These are phyloP conservation scores for Penicillium sp. DNA, from an alignment of 2,329 filamentous ascomycete species.

Conservation along the genomic window DNA sequence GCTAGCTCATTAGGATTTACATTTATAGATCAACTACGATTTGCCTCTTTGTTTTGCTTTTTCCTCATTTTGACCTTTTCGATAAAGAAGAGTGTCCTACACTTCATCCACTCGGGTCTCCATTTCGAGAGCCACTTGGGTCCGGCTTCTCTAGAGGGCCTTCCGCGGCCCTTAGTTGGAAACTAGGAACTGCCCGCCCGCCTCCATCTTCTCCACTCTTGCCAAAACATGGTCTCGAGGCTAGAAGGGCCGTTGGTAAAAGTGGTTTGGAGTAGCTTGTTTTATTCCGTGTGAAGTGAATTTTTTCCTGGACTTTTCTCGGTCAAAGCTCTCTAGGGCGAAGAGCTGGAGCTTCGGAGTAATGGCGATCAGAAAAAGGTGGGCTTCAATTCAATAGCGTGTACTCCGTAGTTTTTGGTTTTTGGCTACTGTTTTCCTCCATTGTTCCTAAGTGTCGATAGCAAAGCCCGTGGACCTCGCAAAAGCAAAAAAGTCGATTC, in stretches of 20 bases:
- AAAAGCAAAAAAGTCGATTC: constrained; percentile 4
- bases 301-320: background rate
- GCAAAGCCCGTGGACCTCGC: constrained; percentile 10
- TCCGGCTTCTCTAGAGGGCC: constrained; percentile 17
- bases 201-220: constrained; percentile 19
- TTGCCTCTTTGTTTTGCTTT: background rate
- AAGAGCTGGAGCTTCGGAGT: background rate
- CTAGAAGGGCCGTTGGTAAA: constrained; percentile 7
- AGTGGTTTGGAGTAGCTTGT: background rate
- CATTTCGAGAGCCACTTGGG: constrained; percentile 5
- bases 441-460: background rate
- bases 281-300: background rate
- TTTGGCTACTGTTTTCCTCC: background rate
- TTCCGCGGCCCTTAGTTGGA: constrained; percentile 21
- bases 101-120: background rate
- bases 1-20: background rate
- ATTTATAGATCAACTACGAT: background rate
- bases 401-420: background rate
- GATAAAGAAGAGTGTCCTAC: background rate
- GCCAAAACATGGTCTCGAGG: constrained; percentile 5
- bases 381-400: constrained; percentile 6
- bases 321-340: background rate
- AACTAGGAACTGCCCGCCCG: constrained; percentile 28
- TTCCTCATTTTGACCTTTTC: background rate
- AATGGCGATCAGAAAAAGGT: background rate